Evolutionary conservation across 2,329 filamentous ascomycete species (phyloP).

Genomic region (Colletotrichum salicis): DNA sequence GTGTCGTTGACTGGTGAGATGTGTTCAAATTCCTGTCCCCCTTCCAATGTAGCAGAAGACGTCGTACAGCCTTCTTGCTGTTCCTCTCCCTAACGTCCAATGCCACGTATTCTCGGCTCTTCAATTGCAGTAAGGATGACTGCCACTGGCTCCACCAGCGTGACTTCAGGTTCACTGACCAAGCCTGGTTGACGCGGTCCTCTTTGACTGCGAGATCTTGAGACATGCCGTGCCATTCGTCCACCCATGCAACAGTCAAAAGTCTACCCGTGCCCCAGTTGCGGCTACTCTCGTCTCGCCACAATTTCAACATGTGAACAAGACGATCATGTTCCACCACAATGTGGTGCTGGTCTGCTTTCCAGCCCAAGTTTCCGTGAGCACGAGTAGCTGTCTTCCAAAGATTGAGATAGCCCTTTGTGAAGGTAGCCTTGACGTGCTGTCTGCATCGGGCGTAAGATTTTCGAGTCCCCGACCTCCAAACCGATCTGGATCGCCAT

Average conservation of each 20-base stretch:
- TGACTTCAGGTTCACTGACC: slow-evolving; percentile 24
- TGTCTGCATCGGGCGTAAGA: slow-evolving; percentile 31
- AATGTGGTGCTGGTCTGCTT: slow-evolving; percentile 6
- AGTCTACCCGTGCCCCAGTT: slow-evolving; percentile 10
- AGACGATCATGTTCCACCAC: background rate
- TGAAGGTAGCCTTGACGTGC: slow-evolving; percentile 26
- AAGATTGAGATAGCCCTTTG: slow-evolving; percentile 17
- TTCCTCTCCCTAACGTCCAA: slow-evolving; percentile 34
- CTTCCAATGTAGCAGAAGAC: slow-evolving; percentile 33
- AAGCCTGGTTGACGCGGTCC: slow-evolving; percentile 1
- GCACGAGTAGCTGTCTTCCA: slow-evolving; percentile 30
- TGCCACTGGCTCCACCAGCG: slow-evolving; percentile 35
- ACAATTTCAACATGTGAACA: slow-evolving; percentile 6
- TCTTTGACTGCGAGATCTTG: slow-evolving; percentile 6
- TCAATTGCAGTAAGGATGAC: slow-evolving; percentile 33
- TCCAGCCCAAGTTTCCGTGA: slow-evolving; percentile 15
- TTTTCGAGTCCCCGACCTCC: slow-evolving; percentile 28
- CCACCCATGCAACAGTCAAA: slow-evolving; percentile 29
- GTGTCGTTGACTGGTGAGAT: slow-evolving; percentile 2
- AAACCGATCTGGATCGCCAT: slow-evolving; percentile 20
- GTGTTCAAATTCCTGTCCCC: background rate
- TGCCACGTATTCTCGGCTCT: slow-evolving; percentile 34
- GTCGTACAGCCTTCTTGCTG: slow-evolving; percentile 27
- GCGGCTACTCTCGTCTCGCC: slow-evolving; percentile 23
- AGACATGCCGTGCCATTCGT: slow-evolving; percentile 33